Evolutionary conservation across 495 filamentous ascomycete genomes (phyloP).

Genomic region (Xylaria intraflava): DNA sequence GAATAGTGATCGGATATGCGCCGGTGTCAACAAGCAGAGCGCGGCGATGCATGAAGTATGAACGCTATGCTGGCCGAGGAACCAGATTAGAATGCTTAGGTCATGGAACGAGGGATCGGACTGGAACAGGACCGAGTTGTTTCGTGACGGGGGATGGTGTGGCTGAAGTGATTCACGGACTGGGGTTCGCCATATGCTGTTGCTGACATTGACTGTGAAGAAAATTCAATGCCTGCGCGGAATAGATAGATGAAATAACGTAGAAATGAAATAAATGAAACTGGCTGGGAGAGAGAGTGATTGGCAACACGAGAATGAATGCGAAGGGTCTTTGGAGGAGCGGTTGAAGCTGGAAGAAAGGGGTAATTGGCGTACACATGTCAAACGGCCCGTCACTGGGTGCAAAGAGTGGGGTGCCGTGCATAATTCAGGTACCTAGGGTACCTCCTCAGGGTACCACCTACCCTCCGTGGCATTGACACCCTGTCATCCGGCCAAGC

Average conservation of each 20-base stretch:
- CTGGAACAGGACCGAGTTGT: not conserved
- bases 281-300: not conserved
- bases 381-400: not conserved
- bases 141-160: slow-evolving; percentile 2
- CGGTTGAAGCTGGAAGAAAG: slow-evolving; percentile 12
- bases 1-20: not conserved
- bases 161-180: slow-evolving; percentile 2
- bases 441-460: too few relatives aligned
- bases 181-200: not conserved
- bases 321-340: not conserved
- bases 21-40: slow-evolving; percentile 2
- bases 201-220: not conserved
- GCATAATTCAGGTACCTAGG: too few relatives aligned
- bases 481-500: too few relatives aligned
- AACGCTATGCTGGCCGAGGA: slow-evolving; percentile 24
- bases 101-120: slow-evolving; percentile 13
- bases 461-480: too few relatives aligned
- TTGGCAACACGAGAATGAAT: slow-evolving; percentile 1
- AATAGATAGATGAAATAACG: not conserved
- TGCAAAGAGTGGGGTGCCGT: not conserved
- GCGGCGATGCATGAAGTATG: slow-evolving; percentile 30
- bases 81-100: slow-evolving; percentile 3
- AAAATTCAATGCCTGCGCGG: not conserved
- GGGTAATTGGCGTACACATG: slow-evolving; percentile 7
- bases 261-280: not conserved